Evolutionary conservation across 2,329 filamentous ascomycete genomes (phyloP).

Genomic region (Penicillium sp.): DNA sequence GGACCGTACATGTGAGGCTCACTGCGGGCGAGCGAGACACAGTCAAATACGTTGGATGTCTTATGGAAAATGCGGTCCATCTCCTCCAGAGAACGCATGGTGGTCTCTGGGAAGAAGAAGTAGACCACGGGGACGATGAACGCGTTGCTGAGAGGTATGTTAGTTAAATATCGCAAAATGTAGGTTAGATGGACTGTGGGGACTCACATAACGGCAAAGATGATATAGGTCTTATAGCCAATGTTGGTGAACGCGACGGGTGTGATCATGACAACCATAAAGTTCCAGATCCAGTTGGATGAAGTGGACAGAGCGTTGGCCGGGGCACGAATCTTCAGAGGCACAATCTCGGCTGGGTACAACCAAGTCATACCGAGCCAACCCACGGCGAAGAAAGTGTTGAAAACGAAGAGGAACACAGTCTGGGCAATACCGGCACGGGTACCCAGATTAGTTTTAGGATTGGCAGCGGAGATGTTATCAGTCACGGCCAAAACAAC

Average conservation of each 20-base stretch:
- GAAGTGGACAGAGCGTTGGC: conserved; percentile 69
- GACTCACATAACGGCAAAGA: conserved; percentile 60
- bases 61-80: conserved; percentile 72
- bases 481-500: conserved; percentile 45
- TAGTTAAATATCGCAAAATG: background rate
- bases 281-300: conserved; percentile 67
- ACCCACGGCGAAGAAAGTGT: conserved; percentile 70
- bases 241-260: conserved; percentile 65
- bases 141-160: conserved; percentile 52
- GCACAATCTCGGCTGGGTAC: conserved; percentile 57
- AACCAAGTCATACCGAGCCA: conserved; percentile 69
- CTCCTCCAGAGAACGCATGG: conserved; percentile 67
- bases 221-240: conserved; percentile 62
- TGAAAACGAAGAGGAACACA: conserved; percentile 66
- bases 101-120: conserved; percentile 68
- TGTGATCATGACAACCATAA: conserved; percentile 71
- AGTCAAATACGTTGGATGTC: conserved; percentile 55
- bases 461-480: conserved; percentile 27
- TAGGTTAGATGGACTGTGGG: background rate
- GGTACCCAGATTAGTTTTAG: conserved; percentile 15
- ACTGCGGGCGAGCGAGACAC: conserved; percentile 57
- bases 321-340: conserved; percentile 65
- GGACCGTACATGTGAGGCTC: conserved; percentile 64
- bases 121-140: conserved; percentile 63
- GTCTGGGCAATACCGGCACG: conserved; percentile 36